phyloP scores from a whole-genome alignment of 352 stramenopile species.

The Phytophthora citrophthora region DNA sequence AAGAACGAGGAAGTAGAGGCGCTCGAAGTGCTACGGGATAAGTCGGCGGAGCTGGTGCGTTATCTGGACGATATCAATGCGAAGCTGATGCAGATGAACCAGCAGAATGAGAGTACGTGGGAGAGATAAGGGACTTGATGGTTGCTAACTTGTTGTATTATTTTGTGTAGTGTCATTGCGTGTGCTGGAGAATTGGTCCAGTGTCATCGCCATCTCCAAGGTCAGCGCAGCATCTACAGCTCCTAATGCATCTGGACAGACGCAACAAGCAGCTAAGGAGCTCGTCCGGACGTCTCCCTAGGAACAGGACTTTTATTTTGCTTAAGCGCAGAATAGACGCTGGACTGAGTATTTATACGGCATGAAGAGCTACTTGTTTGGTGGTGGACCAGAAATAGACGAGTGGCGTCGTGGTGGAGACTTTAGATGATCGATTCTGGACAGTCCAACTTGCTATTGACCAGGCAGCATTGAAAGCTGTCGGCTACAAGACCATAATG shows the following conservation, averaged over 20 bases:
- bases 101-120: slow-evolving; percentile 81
- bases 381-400: not conserved
- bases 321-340: slow-evolving; percentile 20
- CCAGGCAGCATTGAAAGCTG: slow-evolving; percentile 2
- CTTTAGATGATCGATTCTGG: not conserved
- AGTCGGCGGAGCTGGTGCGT: slow-evolving; percentile 74
- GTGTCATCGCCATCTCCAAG: slow-evolving; percentile 79
- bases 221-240: slow-evolving; percentile 37
- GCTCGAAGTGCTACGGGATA: slow-evolving; percentile 81
- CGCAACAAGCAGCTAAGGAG: slow-evolving; percentile 46
- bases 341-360: slow-evolving; percentile 34
- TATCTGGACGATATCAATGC: slow-evolving; percentile 79
- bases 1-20: slow-evolving; percentile 85
- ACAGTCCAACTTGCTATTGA: slow-evolving; percentile 5
- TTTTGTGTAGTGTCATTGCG: slow-evolving; percentile 64
- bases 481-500: slow-evolving; percentile 24
- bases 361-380: slow-evolving; percentile 9
- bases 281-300: slow-evolving; percentile 65
- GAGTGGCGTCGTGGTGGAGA: no score
- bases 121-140: no score
- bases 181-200: slow-evolving; percentile 85
- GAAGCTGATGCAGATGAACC: slow-evolving; percentile 78
- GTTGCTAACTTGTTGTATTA: not conserved
- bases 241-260: not conserved
- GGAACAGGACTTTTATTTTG: not conserved